Base-by-base conservation (phyloP, 306 rosid species). In the Prunus dulcis region DNA sequence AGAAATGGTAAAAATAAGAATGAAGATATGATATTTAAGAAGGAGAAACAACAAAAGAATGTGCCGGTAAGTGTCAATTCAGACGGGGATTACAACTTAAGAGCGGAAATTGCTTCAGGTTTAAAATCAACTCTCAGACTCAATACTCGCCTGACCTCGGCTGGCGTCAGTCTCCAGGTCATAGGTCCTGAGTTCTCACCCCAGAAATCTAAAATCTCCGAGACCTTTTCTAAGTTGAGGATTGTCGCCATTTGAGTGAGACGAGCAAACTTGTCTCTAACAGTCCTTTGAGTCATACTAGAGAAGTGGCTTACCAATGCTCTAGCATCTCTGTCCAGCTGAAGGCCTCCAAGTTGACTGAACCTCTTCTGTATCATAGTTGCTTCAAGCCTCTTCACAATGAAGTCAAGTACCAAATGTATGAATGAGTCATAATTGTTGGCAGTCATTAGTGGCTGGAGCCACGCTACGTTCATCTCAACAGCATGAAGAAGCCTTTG, bases 181-280 rank as follows among this genome's bases (percentile, higher is more conserved):
- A 92, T 92, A 27, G 98, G 98, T 41, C 98, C 97, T 7, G 98
- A 95, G 83, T 90, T 95, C 88, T 95, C 97, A 41, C 98, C 98
- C 98, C 97, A 95, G 89, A 92, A 92, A 88, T 95, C 98, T 19
- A 92, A 87, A 85, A 95, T 95, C 87, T 92, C 97, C 25, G 97
- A 95, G 12, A 89, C 98, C 89, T 95, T 95, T 81, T 90, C 98
- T 76, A 95, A 89, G 84, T 95, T 95, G 43, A 95, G 89, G 76
- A 95, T 89, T 4, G 97, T 95, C 19, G 97, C 97, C 98, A 89
- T 92, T 81, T 95, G 98, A 12, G 96, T 95, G 65, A 95, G 93
- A 38, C 97, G 97, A 55, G 98, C 96, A 75, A 95, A 95, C 88
- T 92, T 90, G 83, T 95, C 98, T 71, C 98, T 85, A 30, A 95